Conservation (phyloP, 2,329 filamentous ascomycete genomes). For the Furcasterigmium sp. region DNA sequence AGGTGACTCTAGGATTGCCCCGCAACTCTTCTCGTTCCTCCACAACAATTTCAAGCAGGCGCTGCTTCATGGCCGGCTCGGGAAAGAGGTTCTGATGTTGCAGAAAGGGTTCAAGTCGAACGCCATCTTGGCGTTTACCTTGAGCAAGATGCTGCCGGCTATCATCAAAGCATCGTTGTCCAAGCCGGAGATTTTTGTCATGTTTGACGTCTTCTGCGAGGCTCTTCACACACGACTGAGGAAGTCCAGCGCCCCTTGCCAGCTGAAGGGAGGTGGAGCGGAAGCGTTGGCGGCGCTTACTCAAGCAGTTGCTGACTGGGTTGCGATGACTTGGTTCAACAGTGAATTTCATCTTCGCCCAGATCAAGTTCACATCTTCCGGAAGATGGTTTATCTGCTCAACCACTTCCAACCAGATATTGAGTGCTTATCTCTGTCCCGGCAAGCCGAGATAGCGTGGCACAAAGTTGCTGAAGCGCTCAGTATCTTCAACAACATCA, state of each 20-base stretch:
- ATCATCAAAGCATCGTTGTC: conserved; percentile 33
- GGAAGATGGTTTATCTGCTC: conserved; percentile 10
- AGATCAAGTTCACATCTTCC: conserved; percentile 18
- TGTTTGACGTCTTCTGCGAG: conserved; percentile 45
- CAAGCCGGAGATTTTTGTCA: conserved; percentile 33
- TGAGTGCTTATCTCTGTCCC: conserved; percentile 9
- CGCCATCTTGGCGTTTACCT: conserved; percentile 39
- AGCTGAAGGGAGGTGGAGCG: conserved; percentile 28
- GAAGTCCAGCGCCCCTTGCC: conserved; percentile 26
- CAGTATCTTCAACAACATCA: conserved; percentile 2
- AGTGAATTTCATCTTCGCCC: conserved; percentile 5
- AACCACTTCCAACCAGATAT: conserved; percentile 14
- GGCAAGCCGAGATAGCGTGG: conserved; percentile 1
- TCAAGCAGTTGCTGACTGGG: conserved; percentile 16
- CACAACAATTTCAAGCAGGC: conserved; percentile 53
- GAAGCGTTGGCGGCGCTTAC: conserved; percentile 17
- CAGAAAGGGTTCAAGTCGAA: conserved; percentile 40
- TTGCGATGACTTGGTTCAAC: conserved; percentile 7
- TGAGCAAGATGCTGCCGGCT: conserved; percentile 51
- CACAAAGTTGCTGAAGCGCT: conserved; percentile 5
- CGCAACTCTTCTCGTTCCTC: conserved; percentile 51
- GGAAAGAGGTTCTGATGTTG: conserved; percentile 39
- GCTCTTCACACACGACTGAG: conserved; percentile 33
- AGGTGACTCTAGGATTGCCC: conserved; percentile 38
- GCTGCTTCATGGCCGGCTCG: conserved; percentile 42